phyloP scores from a whole-genome alignment of 176 grass and related monocot species.

The Ensete ventricosum region DNA sequence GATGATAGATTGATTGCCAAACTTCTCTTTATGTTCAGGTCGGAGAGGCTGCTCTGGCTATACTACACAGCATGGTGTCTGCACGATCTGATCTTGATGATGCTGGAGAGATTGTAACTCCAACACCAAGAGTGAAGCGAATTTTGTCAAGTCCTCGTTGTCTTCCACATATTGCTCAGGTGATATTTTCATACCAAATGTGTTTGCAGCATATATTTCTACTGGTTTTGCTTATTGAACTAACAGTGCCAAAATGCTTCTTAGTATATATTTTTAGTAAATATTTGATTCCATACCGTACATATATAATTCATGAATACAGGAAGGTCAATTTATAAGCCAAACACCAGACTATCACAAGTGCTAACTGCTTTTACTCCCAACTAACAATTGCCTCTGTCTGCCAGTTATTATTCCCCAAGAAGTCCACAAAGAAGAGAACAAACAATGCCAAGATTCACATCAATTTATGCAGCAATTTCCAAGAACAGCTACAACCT shows the following conservation, averaged over 20 bases:
- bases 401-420: too few relatives aligned
- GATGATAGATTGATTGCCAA: not conserved
- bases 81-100: constrained; percentile 99
- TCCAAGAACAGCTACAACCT: too few relatives aligned
- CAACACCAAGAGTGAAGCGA: constrained; percentile 90
- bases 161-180: constrained; percentile 97
- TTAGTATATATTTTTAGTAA: not conserved
- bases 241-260: too few relatives aligned
- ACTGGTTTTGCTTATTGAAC: not conserved
- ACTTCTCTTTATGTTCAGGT: constrained; percentile 39
- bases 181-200: not conserved
- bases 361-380: too few relatives aligned
- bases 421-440: too few relatives aligned
- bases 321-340: not conserved
- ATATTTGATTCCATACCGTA: not conserved
- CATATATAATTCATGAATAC: not conserved
- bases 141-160: constrained; percentile 93
- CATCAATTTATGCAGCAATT: too few relatives aligned
- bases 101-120: constrained; percentile 92
- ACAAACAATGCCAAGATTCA: too few relatives aligned
- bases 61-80: constrained; percentile 88
- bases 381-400: too few relatives aligned
- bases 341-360: not conserved
- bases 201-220: not conserved
- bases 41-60: constrained; percentile 72